Conservation (phyloP, 139 green algal genomes). For the Coccomyxa sp. region DNA sequence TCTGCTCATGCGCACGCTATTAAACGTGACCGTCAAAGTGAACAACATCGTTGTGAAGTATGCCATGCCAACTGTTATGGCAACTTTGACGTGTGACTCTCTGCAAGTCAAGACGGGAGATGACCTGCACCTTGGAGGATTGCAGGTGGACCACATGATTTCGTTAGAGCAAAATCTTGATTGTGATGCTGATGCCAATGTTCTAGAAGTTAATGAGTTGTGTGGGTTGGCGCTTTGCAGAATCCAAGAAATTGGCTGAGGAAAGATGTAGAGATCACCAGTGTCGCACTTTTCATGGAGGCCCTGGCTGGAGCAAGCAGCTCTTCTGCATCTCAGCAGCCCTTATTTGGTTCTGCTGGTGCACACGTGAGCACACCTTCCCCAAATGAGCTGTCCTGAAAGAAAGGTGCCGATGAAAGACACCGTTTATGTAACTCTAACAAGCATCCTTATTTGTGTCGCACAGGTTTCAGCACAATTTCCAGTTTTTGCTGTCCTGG, state of each 20-base stretch:
- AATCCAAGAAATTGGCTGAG: constrained; percentile 42
- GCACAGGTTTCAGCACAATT: constrained; percentile 14
- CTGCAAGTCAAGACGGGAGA: constrained; percentile 21
- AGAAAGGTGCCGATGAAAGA: background rate
- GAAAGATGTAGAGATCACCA: constrained; percentile 30
- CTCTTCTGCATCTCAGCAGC: background rate
- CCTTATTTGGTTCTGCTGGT: background rate
- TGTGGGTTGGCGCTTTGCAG: constrained; percentile 2
- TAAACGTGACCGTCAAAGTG: constrained; percentile 36
- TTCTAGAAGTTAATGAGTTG: background rate
- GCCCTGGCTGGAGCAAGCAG: background rate
- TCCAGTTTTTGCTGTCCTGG: constrained; percentile 30
- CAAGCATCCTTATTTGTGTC: no score
- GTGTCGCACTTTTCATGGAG: constrained; percentile 24
- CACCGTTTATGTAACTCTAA: no score
- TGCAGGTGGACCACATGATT: constrained; percentile 9
- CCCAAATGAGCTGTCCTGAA: background rate
- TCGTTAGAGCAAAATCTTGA: background rate
- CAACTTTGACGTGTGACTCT: constrained; percentile 25
- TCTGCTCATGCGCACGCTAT: constrained; percentile 29
- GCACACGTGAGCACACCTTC: background rate
- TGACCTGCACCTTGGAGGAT: constrained; percentile 16
- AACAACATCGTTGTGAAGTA: constrained; percentile 46
- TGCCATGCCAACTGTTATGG: constrained; percentile 6
- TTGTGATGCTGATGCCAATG: background rate